Evolutionary conservation across 768 basidiomycete genomes (phyloP), one percentile per base, ranked within the genome.

Genomic region (Lanmaoa pseudosensibilis): DNA sequence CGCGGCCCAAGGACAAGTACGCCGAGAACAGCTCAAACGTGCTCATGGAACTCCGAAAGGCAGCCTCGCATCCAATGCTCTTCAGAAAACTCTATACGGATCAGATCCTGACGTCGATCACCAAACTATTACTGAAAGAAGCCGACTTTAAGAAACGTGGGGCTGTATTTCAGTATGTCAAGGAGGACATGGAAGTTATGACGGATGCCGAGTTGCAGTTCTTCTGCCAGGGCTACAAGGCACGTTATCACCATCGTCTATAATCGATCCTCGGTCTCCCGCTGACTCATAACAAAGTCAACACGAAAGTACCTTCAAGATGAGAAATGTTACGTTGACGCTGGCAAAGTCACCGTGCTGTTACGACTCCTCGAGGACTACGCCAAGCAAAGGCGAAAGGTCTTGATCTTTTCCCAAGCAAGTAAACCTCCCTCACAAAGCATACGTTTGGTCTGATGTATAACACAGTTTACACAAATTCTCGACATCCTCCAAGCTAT

Each of bases 161-260:
- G 1, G 88, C 89, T 9, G 69, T 90, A 43, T 91, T 85, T 64
- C 84, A 94, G 33, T 83, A 86, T 58, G 93, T 99, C 49, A 92
- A 93, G 68, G 97, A 99, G 71, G 97, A 99, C 72, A 93, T 99
- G 90, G 84, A 90, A 63, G 88, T 97, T 19, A 98, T 98, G 96
- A 96, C 94, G 43, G 97, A 99, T 73, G 88, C 94, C 9, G 97
- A 98, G 74, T 78, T 99, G 36, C 93, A 97, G 65, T 73, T 83
- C 40, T 96, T 95, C 69, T 90, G 89, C 65, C 80, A 82, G 47
- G 84, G 85, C 12, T 96, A 96, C 75, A 93, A 91, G 82, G 94
- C 94, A 18, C 34, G 54, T 30, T 40, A 34, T 51, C 4, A 48
- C 33, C 1, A 10, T 52, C 19, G 30, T 4, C 18, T 18, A n/a